A percentile compares a stretch with the other conserved stretches of the same genome.
These are phyloP conservation scores for Didymella lethalis DNA, from an alignment of 2,329 filamentous ascomycete genomes.

Conservation along the genomic window DNA sequence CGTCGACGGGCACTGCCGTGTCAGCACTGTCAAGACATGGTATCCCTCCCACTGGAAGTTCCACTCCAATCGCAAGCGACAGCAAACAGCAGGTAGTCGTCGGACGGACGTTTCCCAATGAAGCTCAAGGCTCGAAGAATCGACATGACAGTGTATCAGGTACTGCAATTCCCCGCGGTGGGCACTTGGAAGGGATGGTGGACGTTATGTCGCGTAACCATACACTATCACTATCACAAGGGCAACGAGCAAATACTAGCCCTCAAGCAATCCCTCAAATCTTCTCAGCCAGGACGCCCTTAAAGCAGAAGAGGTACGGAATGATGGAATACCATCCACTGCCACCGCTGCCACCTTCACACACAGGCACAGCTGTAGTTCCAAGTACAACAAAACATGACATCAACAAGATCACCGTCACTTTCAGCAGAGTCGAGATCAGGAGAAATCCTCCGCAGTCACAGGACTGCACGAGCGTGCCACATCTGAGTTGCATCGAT, in stretches of 20 bases:
- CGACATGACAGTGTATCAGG: conserved; percentile 27
- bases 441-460: background rate
- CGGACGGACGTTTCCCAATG: background rate
- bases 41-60: background rate
- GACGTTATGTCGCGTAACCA: conserved; percentile 23
- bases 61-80: conserved; percentile 5
- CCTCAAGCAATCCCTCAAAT: background rate
- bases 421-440: conserved; percentile 10
- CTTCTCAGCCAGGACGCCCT: background rate
- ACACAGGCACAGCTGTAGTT: background rate
- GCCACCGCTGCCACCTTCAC: conserved; percentile 22
- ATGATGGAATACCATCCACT: conserved; percentile 19
- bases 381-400: background rate
- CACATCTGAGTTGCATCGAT: background rate
- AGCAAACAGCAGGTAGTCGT: conserved; percentile 5
- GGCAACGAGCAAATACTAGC: conserved; percentile 21
- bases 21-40: conserved; percentile 3
- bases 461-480: background rate
- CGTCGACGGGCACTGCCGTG: background rate
- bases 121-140: conserved; percentile 11
- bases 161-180: conserved; percentile 25
- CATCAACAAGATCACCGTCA: background rate
- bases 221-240: conserved; percentile 26
- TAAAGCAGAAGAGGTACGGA: conserved; percentile 3
- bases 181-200: conserved; percentile 15